phyloP scores from a whole-genome alignment of 2,329 filamentous ascomycete species.

The Colletotrichum sp. region DNA sequence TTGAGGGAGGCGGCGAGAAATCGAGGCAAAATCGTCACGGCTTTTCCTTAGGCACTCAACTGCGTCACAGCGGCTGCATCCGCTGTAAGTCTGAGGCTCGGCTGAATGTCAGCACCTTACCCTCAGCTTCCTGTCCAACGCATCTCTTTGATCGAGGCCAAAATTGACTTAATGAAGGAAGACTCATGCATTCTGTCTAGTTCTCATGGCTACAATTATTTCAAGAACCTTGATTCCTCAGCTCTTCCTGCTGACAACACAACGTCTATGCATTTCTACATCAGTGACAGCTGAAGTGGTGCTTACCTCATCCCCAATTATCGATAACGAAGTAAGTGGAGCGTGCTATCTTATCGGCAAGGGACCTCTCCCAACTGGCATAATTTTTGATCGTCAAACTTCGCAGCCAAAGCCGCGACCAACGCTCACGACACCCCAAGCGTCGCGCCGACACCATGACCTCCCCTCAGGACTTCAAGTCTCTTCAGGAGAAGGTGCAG shows the following conservation, averaged over 20 bases:
- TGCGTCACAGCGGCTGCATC: constrained; percentile 11
- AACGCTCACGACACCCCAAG: not conserved
- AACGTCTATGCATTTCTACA: not conserved
- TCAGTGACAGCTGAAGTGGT: not conserved
- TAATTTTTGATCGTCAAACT: constrained; percentile 19
- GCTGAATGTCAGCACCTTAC: not conserved
- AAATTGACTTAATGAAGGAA: not conserved
- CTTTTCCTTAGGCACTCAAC: not conserved
- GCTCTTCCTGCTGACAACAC: not conserved
- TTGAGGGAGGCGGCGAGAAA: not conserved
- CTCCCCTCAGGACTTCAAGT: constrained; percentile 72
- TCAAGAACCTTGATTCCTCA: not conserved
- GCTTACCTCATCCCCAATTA: not conserved
- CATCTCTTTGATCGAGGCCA: not conserved
- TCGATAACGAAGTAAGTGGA: not conserved
- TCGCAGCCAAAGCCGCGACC: constrained; percentile 1
- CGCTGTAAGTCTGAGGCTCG: not conserved
- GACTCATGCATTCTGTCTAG: not conserved
- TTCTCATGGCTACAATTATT: rapidly evolving
- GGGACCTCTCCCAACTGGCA: not conserved
- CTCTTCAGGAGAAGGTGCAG: constrained; percentile 76
- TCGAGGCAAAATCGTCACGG: constrained; percentile 6
- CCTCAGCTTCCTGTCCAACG: rapidly evolving
- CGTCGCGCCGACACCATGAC: constrained; percentile 53
- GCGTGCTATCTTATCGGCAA: not conserved